Base-by-base conservation (phyloP, 371 early-diverging fungal genomes). In the Mucor plumbeus region DNA sequence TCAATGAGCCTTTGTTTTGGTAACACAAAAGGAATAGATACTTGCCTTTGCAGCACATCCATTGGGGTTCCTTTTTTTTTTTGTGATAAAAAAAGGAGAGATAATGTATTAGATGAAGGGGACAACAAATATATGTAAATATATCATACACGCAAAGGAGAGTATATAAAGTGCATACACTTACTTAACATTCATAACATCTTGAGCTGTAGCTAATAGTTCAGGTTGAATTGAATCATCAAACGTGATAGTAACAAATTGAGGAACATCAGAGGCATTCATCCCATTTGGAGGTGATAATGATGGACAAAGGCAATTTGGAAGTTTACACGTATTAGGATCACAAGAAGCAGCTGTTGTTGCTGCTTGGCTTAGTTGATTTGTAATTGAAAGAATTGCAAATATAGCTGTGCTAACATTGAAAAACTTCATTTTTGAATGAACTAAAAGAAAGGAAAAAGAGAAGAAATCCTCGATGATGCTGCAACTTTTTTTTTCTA, bases 171-270 rank as follows among this genome's bases (percentile, higher is more conserved):
- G 26, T 26, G 1, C 26, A 26, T 26, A 26, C 1, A 74, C 80
- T 78, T 81, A 73, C 79, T 78, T 79, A 69, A 79, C 80, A 36
- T 77, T 69, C 38, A 83, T 66, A 57, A 84, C 33, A 31, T 79
- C 76, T 47, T 70, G 40, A 65, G 85, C 73, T 13, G 78, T 71
- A 36, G 77, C 69, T 34, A 81, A 67, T 11, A 84, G 57, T 47
- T 77, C 70, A 34, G 78, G 68, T 60, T 92, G 90, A 61, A 92
- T 65, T 3, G 90, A 85, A 72, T 92, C 92, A 63, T 90, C 91
- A 74, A 86, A 90, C 4, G 91, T 91, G 53, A 92, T 74, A 19
- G 88, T 81, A 35, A 91, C 79, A 70, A 92, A 92, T 80, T 90
- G 91, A n/a, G 92, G 92, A 0, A 87, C 87, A 55, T 88, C 86